Evolutionary conservation across 352 stramenopile genomes (phyloP).

Genomic region (Phytopythium sindhum): DNA sequence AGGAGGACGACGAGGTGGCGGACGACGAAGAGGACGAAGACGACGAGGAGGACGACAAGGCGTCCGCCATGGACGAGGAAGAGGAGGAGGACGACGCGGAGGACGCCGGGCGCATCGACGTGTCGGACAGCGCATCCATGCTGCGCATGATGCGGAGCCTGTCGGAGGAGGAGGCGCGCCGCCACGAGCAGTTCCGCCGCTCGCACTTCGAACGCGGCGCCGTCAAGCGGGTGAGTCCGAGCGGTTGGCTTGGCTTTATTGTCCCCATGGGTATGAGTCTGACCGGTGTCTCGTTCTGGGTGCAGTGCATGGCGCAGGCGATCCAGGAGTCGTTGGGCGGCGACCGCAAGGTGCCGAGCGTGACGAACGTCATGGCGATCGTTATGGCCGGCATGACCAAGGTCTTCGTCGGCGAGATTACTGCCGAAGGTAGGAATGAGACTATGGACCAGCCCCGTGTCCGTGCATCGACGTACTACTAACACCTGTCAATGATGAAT

Average conservation of each 20-base stretch:
- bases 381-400: constrained; percentile 88
- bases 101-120: constrained; percentile 14
- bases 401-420: constrained; percentile 77
- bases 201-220: constrained; percentile 81
- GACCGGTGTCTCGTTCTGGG: background rate
- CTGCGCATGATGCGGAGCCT: constrained; percentile 70
- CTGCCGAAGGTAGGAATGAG: constrained; percentile 72
- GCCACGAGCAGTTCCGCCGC: constrained; percentile 80
- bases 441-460: background rate
- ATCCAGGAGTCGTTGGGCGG: constrained; percentile 59
- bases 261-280: background rate
- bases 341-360: constrained; percentile 50
- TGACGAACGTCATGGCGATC: constrained; percentile 86
- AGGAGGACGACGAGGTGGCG: constrained; percentile 45
- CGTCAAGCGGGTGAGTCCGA: constrained; percentile 57
- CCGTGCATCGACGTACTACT: background rate
- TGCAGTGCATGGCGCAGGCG: constrained; percentile 72
- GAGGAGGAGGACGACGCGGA: constrained; percentile 7
- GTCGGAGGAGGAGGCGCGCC: constrained; percentile 53
- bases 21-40: constrained; percentile 34
- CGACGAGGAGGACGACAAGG: constrained; percentile 27
- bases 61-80: constrained; percentile 10
- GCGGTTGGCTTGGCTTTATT: background rate
- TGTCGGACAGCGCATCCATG: constrained; percentile 65
- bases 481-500: background rate